A percentile compares a stretch with the other conserved stretches of the same genome.
Conservation (phyloP, 2,329 filamentous ascomycete genomes). For the Neopestalotiopsis sp. region DNA sequence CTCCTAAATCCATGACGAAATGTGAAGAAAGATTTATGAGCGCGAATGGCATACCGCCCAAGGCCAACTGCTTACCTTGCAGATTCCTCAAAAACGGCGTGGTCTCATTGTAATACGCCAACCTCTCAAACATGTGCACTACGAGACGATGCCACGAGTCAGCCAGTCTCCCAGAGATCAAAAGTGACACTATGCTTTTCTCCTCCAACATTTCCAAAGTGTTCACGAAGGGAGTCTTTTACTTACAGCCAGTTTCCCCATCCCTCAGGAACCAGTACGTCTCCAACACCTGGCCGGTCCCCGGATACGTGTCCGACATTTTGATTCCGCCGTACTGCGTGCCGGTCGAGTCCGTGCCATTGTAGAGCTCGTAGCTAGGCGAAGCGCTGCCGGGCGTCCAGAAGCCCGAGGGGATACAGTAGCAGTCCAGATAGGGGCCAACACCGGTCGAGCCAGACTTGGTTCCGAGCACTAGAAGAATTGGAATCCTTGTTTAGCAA, state of each 20-base stretch:
- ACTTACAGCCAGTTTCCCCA: slow-evolving; percentile 58
- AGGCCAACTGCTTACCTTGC: slow-evolving; percentile 37
- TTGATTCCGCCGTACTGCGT: slow-evolving; percentile 62
- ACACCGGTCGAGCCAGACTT: slow-evolving; percentile 48
- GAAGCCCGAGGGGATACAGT: slow-evolving; percentile 63
- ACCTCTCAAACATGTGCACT: slow-evolving; percentile 62
- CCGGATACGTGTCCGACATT: slow-evolving; percentile 63
- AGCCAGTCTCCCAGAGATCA: background rate
- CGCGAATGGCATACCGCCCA: slow-evolving; percentile 9
- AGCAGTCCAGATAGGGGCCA: slow-evolving; percentile 67
- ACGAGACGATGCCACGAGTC: background rate
- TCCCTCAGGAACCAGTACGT: slow-evolving; percentile 71
- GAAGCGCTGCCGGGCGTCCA: slow-evolving; percentile 62
- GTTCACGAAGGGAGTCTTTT: slow-evolving; percentile 31
- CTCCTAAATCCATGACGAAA: background rate
- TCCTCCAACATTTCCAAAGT: background rate
- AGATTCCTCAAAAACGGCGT: slow-evolving; percentile 62
- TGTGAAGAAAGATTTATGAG: background rate
- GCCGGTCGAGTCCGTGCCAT: slow-evolving; percentile 54
- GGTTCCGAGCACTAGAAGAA: slow-evolving; percentile 49
- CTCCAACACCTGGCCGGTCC: slow-evolving; percentile 63
- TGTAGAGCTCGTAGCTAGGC: slow-evolving; percentile 55
- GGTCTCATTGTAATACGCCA: slow-evolving; percentile 63
- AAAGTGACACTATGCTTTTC: background rate
- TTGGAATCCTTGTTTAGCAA: no score